Evolutionary conservation across 306 rosid species (phyloP), one percentile per base, ranked within the genome.

Genomic region (Dalbergia oliveri): DNA sequence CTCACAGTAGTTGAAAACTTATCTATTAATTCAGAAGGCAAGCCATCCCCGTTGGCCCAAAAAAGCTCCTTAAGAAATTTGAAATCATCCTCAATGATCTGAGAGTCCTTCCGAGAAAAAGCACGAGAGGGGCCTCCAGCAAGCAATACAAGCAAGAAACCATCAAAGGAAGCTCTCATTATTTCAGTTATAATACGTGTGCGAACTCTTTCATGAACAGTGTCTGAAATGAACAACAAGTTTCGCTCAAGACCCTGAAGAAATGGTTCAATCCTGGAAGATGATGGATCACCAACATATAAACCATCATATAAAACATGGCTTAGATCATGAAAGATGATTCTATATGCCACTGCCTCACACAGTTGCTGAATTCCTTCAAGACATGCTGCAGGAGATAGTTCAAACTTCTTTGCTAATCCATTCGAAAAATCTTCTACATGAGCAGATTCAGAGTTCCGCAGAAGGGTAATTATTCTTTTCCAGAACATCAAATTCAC

Each of bases 121-220:
- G 88, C 81, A 26, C 99, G 99, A 5, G 92, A 87, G 21, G 99
- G 99, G 13, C 99, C 98, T 78, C 99, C 99, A 69, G 97, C 99
- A 81, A 95, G 98, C 88, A 95, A 84, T 79, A 93, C 98, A 78
- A 95, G 84, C 87, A 95, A 89, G 81, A 95, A 90, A 9, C 99
- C 99, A 64, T 95, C 99, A 75, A 95, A 91, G 65, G 99, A 91
- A 79, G 99, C 99, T 86, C 90, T 95, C 99, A 95, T 93, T 83
- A 93, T 86, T 81, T 95, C 98, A 18, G 94, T 83, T 69, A 95
- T 73, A 73, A 90, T 89, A 50, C 96, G 88, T 5, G 96, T 93
- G 26, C 97, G 98, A 53, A 95, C 88, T 79, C 90, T 90, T 84
- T 93, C 99, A 47, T 95, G 92, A 69, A 95, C 84, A 4, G 84